phyloP scores from a whole-genome alignment of 1,284 basidiomycete species.

The Microbotryomycetes sp. region DNA sequence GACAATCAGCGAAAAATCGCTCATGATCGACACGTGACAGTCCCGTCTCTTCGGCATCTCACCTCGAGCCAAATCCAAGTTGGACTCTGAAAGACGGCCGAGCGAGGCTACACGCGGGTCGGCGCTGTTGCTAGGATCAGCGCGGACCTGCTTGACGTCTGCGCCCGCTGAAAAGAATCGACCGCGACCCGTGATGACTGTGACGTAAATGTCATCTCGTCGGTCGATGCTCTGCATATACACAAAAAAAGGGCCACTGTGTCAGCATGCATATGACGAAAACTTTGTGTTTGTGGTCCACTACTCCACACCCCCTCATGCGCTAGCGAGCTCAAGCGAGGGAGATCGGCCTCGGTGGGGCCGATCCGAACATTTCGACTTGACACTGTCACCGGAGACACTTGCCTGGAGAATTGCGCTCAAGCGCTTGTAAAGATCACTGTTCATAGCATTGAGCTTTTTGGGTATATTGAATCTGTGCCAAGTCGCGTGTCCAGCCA shows the following conservation, averaged over 20 bases:
- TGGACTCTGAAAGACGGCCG: constrained; percentile 14
- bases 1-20: too few species aligned
- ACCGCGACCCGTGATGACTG: constrained; percentile 20
- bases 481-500: background rate
- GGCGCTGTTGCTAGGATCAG: background rate
- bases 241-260: fast-evolving
- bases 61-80: constrained; percentile 22
- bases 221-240: constrained; percentile 5
- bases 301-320: too few species aligned
- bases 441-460: constrained; percentile 27
- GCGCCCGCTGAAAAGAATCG: constrained; percentile 21
- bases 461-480: constrained; percentile 13
- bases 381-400: background rate
- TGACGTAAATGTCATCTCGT: constrained; percentile 14
- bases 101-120: constrained; percentile 9
- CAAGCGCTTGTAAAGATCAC: constrained; percentile 5
- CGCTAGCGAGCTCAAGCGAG: background rate
- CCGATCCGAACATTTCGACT: background rate
- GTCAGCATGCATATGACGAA: background rate
- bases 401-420: background rate
- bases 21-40: too few species aligned
- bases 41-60: background rate
- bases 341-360: background rate
- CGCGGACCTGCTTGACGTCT: constrained; percentile 21
- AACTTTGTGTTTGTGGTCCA: too few species aligned